Evolutionary conservation across 1,284 basidiomycete species (phyloP).

Genomic region (Trichosporon sp.): DNA sequence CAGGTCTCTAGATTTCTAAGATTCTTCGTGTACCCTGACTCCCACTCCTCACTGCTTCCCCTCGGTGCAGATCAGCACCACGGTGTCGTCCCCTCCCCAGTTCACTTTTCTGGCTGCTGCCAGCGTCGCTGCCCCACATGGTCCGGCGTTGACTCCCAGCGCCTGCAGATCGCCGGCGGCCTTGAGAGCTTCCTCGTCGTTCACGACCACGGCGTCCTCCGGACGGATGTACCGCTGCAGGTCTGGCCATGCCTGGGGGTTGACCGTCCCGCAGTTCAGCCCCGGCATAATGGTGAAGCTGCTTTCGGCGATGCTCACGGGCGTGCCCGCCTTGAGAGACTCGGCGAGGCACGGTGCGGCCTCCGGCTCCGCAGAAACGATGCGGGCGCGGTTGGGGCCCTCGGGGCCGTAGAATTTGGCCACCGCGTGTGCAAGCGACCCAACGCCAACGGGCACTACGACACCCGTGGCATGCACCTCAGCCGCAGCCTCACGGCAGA

Average conservation of each 20-base stretch:
- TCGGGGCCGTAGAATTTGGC: conserved; percentile 10
- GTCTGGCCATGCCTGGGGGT: conserved; percentile 15
- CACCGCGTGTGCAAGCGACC: conserved; percentile 18
- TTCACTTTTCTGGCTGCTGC: conserved; percentile 15
- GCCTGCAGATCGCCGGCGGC: conserved; percentile 4
- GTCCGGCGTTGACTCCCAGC: conserved; percentile 10
- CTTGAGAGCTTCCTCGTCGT: conserved; percentile 8
- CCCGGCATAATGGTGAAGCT: conserved; percentile 18
- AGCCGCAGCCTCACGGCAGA: conserved; percentile 8
- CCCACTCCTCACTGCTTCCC: conserved; percentile 11
- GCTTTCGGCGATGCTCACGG: not conserved
- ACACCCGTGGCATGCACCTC: conserved; percentile 9
- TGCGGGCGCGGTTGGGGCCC: not conserved
- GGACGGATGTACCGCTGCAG: conserved; percentile 7
- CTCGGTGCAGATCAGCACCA: conserved; percentile 22
- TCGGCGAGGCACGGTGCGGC: conserved; percentile 17
- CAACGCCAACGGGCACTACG: conserved; percentile 21
- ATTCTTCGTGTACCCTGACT: not conserved
- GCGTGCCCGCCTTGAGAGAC: conserved; percentile 6
- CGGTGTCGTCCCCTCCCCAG: conserved; percentile 11
- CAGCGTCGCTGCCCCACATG: conserved; percentile 19
- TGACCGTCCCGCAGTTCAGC: conserved; percentile 19
- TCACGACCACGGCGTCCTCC: conserved; percentile 17
- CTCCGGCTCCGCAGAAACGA: conserved; percentile 17
- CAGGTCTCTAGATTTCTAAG: not conserved